These are phyloP conservation scores for Yamadazyma ubonensis DNA, from an alignment of 805 yeast genomes.

Conservation along the genomic window DNA sequence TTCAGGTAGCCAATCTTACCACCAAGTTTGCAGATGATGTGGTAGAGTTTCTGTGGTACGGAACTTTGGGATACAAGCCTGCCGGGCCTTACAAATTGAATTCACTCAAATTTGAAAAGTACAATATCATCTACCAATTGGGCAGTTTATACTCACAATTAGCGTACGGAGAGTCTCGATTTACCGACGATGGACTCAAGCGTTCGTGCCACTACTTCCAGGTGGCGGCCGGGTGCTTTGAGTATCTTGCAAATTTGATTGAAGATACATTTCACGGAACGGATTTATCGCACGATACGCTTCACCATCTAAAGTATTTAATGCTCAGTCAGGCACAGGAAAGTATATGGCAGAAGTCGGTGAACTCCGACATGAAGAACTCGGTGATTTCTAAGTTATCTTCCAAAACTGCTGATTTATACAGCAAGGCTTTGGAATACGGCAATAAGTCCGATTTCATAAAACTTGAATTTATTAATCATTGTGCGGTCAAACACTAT, in stretches of 20 bases:
- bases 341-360: slow-evolving; percentile 75
- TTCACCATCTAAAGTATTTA: slow-evolving; percentile 49
- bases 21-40: slow-evolving; percentile 64
- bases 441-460: slow-evolving; percentile 46
- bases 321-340: slow-evolving; percentile 89
- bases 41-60: slow-evolving; percentile 69
- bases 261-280: slow-evolving; percentile 5
- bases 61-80: slow-evolving; percentile 58
- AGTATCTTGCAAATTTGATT: slow-evolving; percentile 16
- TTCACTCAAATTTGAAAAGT: slow-evolving; percentile 58
- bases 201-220: slow-evolving; percentile 66
- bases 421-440: slow-evolving; percentile 41
- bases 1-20: slow-evolving; percentile 42
- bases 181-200: slow-evolving; percentile 56
- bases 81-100: slow-evolving; percentile 45
- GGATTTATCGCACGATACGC: slow-evolving; percentile 45
- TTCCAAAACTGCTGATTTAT: slow-evolving; percentile 57
- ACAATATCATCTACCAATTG: slow-evolving; percentile 65
- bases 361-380: slow-evolving; percentile 49
- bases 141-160: slow-evolving; percentile 62
- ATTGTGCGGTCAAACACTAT: slow-evolving; percentile 52
- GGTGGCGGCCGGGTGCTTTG: slow-evolving; percentile 67
- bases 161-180: slow-evolving; percentile 47
- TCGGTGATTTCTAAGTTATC: slow-evolving; percentile 64
- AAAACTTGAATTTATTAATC: slow-evolving; percentile 63